phyloP scores from a whole-genome alignment of 495 filamentous ascomycete genomes.

The Evansstolkia leycettana region DNA sequence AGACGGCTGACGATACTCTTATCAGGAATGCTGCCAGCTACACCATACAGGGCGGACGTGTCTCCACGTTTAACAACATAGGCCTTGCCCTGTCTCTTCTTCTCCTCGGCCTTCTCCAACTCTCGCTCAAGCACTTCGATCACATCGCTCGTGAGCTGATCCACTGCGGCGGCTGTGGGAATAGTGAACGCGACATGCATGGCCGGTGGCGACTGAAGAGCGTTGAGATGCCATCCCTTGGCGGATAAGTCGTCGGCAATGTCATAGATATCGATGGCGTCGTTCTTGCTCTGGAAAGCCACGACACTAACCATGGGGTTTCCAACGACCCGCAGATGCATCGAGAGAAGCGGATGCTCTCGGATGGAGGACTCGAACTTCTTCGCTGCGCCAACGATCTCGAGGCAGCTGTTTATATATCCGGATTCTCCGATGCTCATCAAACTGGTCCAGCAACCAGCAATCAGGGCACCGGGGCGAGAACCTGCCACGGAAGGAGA shows the following conservation, averaged over 20 bases:
- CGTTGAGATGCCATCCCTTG: conserved; percentile 92
- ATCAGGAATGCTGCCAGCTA: conserved; percentile 88
- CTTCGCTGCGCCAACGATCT: conserved; percentile 80
- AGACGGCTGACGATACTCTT: conserved; percentile 89
- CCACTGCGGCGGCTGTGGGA: conserved; percentile 68
- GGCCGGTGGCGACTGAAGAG: conserved; percentile 82
- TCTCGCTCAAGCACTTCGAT: conserved; percentile 67
- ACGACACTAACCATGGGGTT: conserved; percentile 82
- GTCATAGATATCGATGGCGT: conserved; percentile 70
- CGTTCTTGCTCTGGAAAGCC: conserved; percentile 62
- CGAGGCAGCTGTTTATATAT: conserved; percentile 71
- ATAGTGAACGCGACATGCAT: conserved; percentile 93
- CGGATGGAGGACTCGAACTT: conserved; percentile 68
- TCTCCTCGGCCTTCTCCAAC: conserved; percentile 64
- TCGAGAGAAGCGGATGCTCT: conserved; percentile 47
- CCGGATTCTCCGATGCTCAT: conserved; percentile 83
- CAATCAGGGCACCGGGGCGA: conserved; percentile 84
- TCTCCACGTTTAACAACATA: conserved; percentile 45
- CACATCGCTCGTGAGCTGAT: conserved; percentile 66
- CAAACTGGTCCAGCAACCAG: conserved; percentile 82
- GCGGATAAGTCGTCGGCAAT: conserved; percentile 71
- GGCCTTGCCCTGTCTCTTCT: conserved; percentile 48
- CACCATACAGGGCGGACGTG: conserved; percentile 82
- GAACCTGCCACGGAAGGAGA: conserved; percentile 85
- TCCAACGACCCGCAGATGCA: conserved; percentile 71